A percentile compares a stretch with the other conserved stretches of the same genome.
These are phyloP conservation scores for Bonnemaisonia californica DNA, from an alignment of 31 red algal genomes.

Conservation along the genomic window DNA sequence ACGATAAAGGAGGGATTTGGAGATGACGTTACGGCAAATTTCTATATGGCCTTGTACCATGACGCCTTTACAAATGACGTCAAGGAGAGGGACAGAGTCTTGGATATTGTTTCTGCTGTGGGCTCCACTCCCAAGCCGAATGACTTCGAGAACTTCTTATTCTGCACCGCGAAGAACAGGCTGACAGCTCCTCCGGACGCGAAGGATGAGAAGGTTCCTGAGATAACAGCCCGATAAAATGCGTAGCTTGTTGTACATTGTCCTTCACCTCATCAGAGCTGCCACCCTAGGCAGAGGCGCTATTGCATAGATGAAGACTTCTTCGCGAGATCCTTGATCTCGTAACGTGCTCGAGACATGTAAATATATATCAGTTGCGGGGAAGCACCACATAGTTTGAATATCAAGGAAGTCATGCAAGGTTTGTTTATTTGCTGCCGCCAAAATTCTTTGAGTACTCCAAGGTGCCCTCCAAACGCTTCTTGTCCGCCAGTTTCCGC, in stretches of 20 bases:
- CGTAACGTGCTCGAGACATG: background rate
- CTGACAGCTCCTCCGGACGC: conserved; percentile 3
- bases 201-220: background rate
- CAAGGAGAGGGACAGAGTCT: conserved; percentile 19
- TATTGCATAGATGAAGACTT: no score
- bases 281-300: no score
- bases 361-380: background rate
- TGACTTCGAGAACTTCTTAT: conserved; percentile 69
- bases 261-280: no score
- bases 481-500: conserved; percentile 96
- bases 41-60: conserved; percentile 67
- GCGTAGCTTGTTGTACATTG: no score
- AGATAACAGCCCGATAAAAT: background rate
- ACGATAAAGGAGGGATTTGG: conserved; percentile 37
- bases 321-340: no score
- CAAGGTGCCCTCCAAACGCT: conserved; percentile 93
- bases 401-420: background rate
- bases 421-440: conserved; percentile 59
- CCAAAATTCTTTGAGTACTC: conserved; percentile 90
- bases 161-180: conserved; percentile 49
- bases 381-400: background rate
- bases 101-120: conserved; percentile 35
- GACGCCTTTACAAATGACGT: conserved; percentile 65
- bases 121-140: conserved; percentile 19
- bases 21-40: conserved; percentile 46